Evolutionary conservation across 2,329 filamentous ascomycete species (phyloP), one percentile per base, ranked within the genome.

Genomic region (Mariannaea sp.): DNA sequence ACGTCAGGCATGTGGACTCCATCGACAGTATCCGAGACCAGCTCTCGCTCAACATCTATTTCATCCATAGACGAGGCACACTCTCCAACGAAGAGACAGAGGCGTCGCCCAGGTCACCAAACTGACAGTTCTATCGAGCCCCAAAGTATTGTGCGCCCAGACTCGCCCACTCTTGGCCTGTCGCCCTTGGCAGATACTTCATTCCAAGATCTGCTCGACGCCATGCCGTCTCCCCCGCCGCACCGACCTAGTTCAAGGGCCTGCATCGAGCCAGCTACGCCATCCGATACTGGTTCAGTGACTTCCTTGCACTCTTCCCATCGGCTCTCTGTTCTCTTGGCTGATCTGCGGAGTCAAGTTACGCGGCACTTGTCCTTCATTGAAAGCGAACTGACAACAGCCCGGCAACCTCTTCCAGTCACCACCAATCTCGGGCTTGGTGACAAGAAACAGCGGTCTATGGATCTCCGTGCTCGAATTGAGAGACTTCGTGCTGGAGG

Each of bases 151-250:
- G 75, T 83, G 55, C 80, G 82, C 7, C 82, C 82, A 0, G 82
- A 85, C 60, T 85, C 82, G 3, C 82, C 82, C 1, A 85, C 82
- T 0, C 76, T 85, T 5, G 82, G 82, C 9, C 77, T 82, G 50
- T 33, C 45, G 2, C 45, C 33, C 8, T 38, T 48, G n/a, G 35
- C 40, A 3, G 33, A 32, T 26, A 35, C 65, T 22, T 61, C 61
- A 16, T 63, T 55, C 44, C 63, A 61, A 14, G 68, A 65, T 48
- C 61, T 57, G 20, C 36, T 56, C 20, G 51, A 55, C 13, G 49
- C 42, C n/a, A 45, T 56, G 24, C 47, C 56, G 7, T 43, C 46
- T 19, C 45, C 51, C 19, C 44, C 50, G 9, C 22, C 44, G 44
- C 47, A 40, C 17, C 40, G 49, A 4, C 24, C 26, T 35, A 12